phyloP scores from a whole-genome alignment of 2,329 filamentous ascomycete genomes.

The Penicillium sp. region DNA sequence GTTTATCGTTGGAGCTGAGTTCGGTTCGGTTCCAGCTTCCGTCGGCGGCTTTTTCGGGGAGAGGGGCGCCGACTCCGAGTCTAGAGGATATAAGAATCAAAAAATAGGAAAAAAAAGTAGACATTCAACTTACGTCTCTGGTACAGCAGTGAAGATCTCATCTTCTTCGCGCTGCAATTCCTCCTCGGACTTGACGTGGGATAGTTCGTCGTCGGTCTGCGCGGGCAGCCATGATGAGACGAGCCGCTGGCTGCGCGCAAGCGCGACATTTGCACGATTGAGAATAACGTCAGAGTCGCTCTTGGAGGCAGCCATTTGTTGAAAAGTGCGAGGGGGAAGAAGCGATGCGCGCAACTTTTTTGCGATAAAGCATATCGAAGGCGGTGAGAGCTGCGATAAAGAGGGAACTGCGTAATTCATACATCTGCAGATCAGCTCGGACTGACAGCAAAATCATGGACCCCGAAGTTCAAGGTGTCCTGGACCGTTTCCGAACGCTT shows the following conservation, averaged over 20 bases:
- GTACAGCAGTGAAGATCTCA: conserved; percentile 53
- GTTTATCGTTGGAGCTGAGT: conserved; percentile 43
- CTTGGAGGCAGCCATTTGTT: conserved; percentile 34
- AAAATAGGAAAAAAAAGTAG: background rate
- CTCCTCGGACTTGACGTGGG: conserved; percentile 42
- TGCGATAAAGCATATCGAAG: conserved; percentile 15
- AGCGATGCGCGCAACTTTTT: conserved; percentile 5
- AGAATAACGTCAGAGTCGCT: conserved; percentile 54
- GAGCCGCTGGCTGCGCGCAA: conserved; percentile 54
- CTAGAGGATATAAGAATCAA: conserved; percentile 26
- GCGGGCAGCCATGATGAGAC: conserved; percentile 58
- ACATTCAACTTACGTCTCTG: conserved; percentile 50
- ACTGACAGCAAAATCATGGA: conserved; percentile 1
- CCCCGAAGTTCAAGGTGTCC: conserved; percentile 5
- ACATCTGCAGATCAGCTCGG: background rate
- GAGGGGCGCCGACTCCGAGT: conserved; percentile 49
- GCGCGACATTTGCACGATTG: conserved; percentile 53
- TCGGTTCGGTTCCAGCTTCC: conserved; percentile 42
- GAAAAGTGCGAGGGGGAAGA: background rate
- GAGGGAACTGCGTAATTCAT: background rate
- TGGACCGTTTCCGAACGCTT: conserved; percentile 23
- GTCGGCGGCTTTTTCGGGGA: conserved; percentile 43
- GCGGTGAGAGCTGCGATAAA: conserved; percentile 9
- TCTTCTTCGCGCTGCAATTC: conserved; percentile 53
- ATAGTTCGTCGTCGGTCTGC: conserved; percentile 39